Percentiles rank a stretch among this genome's conserved stretches.
These are phyloP conservation scores for Euphorbia celastroides DNA, from an alignment of 441 rosid species.

Conservation along the genomic window DNA sequence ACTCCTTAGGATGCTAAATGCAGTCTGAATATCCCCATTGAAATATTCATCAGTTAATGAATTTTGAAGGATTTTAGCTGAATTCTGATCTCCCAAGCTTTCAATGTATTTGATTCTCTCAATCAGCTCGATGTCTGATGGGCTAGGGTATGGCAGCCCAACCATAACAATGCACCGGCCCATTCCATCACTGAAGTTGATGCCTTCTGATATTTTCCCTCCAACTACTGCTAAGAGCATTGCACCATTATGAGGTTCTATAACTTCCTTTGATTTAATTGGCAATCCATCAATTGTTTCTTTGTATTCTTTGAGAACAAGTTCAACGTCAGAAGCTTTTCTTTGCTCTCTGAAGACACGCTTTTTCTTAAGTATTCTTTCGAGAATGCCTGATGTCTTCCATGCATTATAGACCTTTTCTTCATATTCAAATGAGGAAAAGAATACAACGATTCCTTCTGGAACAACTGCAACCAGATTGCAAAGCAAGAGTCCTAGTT, in stretches of 20 bases:
- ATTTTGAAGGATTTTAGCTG: conserved; percentile 23
- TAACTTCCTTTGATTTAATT: conserved; percentile 20
- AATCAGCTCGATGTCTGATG: conserved; percentile 69
- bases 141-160: conserved; percentile 94
- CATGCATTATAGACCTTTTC: conserved; percentile 69
- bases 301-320: conserved; percentile 75
- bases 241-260: conserved; percentile 56
- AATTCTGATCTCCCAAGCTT: conserved; percentile 52
- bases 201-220: conserved; percentile 98
- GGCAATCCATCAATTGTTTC: conserved; percentile 47
- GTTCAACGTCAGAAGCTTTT: conserved; percentile 58
- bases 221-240: conserved; percentile 88
- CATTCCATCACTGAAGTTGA: conserved; percentile 96
- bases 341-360: conserved; percentile 85
- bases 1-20: conserved; percentile 63
- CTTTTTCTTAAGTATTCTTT: conserved; percentile 73
- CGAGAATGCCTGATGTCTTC: conserved; percentile 73
- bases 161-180: conserved; percentile 95
- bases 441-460: conserved; percentile 88
- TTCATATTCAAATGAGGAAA: conserved; percentile 92
- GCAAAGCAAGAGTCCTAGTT: conserved; percentile 84
- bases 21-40: conserved; percentile 50
- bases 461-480: conserved; percentile 79
- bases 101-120: conserved; percentile 90
- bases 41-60: conserved; percentile 39